Base-by-base conservation (phyloP, 805 yeast genomes). In the Wickerhamiella kurtzmanii region DNA sequence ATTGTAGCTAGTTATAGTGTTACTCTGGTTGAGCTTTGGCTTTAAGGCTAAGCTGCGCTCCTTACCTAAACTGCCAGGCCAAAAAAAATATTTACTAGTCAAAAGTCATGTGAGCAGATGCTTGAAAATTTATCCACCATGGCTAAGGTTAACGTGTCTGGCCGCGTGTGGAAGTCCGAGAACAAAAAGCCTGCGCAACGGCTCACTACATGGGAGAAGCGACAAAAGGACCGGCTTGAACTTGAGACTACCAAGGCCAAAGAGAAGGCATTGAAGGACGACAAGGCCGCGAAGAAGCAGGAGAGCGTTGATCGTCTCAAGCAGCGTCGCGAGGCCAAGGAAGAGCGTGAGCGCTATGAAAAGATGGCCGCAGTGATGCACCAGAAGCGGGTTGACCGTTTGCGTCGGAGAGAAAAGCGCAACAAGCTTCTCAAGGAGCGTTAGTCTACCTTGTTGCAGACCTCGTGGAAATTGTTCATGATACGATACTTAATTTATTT, bases 371-470 rank as follows among this genome's bases (percentile, higher is more conserved):
- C 76, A 48, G 85, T 82, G 65, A 84, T 89, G 95, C 89, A 86
- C 61, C 82, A 82, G 39, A 88, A 87, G 79, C 82, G 78, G 70
- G 83, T 87, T 37, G 97, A 87, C 53, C 76, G 98, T 66, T 63
- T 89, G 67, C 80, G 82, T 68, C 80, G 82, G 70, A 79, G 82
- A 61, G 98, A 89, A 62, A 89, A 89, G 81, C 80, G 97, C 68
- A 89, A 88, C 69, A 89, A 89, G 68, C 70, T 87, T 59, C 77
- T 88, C 62, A 86, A 80, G 63, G 97, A 88, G 61, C 95, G 96
- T 64, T 82, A 55, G 48, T 20, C 9, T 8, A 5, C 22, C 38
- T 9, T n/a, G n/a, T n/a, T n/a, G n/a, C n/a, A n/a, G n/a, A n/a
- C n/a, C n/a, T n/a, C n/a, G n/a, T n/a, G n/a, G n/a, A 15, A 35